A percentile compares a stretch with the other conserved stretches of the same genome.
phyloP scores from a whole-genome alignment of 371 early-diverging fungal species.

The Mucor mucedo region DNA sequence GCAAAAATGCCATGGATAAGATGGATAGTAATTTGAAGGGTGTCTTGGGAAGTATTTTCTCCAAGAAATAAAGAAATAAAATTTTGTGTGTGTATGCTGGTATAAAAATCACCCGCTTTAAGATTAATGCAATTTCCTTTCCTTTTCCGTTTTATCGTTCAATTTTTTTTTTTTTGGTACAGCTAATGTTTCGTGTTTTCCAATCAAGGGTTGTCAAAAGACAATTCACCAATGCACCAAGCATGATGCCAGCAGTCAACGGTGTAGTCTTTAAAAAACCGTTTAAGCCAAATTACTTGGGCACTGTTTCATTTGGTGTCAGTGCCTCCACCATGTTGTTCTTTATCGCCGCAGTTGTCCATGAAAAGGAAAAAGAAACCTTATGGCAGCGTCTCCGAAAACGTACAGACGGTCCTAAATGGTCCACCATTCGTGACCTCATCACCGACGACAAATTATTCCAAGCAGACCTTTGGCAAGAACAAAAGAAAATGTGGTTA shows the following conservation, averaged over 20 bases:
- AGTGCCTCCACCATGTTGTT: constrained; percentile 18
- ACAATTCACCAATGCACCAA: not conserved
- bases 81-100: too few relatives aligned
- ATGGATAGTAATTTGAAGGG: constrained; percentile 42
- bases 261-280: not conserved
- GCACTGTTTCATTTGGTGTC: constrained; percentile 24
- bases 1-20: constrained; percentile 29
- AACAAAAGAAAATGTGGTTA: constrained; percentile 13
- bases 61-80: constrained; percentile 25
- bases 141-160: too few relatives aligned
- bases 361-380: constrained; percentile 23
- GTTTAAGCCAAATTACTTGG: constrained; percentile 5
- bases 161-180: too few relatives aligned
- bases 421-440: constrained; percentile 12
- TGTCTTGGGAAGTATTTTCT: constrained; percentile 46
- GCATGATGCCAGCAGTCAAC: not conserved
- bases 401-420: constrained; percentile 6
- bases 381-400: constrained; percentile 24
- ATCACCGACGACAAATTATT: constrained; percentile 12
- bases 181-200: not conserved
- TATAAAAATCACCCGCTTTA: too few relatives aligned
- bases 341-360: constrained; percentile 19
- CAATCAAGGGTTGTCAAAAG: not conserved
- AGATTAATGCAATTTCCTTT: too few relatives aligned
- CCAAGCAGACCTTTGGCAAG: constrained; percentile 2